Base-by-base conservation (phyloP, 73 alveolate genomes). In the Stentor roeselii region DNA sequence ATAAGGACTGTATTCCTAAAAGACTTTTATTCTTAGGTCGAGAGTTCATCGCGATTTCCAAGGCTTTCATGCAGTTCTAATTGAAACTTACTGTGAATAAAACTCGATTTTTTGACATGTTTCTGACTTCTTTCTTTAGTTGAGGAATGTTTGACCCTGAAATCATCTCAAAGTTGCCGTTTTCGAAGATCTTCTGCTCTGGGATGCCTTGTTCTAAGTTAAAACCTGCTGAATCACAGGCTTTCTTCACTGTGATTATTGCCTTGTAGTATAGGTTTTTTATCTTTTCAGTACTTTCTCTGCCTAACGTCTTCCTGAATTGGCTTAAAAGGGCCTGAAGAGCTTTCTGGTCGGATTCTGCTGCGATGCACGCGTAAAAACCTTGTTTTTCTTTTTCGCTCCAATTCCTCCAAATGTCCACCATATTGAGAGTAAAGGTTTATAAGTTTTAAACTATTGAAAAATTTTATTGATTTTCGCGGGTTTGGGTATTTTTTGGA, bases 341-440 rank as follows among this genome's bases (percentile, higher is more conserved):
- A 67, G 80, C 80, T 32, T 67, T 67, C 11, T 67, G 80, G 27
- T 67, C 80, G 21, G n/a, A 32, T 2, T 67, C 80, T 34, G 34
- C 14, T 30, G n/a, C 80, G 14, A 67, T 21, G 34, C n/a, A 21
- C 14, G 41, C 41, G 2, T 67, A 67, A 67, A 67, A 67, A 11
- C 41, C 80, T 67, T 67, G 80, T 2, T 67, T 67, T 32, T 67
- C 80, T 34, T 67, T 67, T 67, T 67, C 80, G 80, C 80, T 67
- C 80, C 80, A 67, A 67, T 67, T 67, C 34, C 34, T 67, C 37
- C 80, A 67, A 11, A 67, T 67, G 37, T 67, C 80, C 34, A 34
- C 80, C 80, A 67, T 67, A n/a, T n/a, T n/a, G n/a, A n/a, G n/a
- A n/a, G n/a, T n/a, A n/a, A n/a, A n/a, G n/a, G n/a, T n/a, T n/a